These are phyloP conservation scores for Heliamphora pulchella DNA, from an alignment of 179 eudicot species.

Conservation along the genomic window DNA sequence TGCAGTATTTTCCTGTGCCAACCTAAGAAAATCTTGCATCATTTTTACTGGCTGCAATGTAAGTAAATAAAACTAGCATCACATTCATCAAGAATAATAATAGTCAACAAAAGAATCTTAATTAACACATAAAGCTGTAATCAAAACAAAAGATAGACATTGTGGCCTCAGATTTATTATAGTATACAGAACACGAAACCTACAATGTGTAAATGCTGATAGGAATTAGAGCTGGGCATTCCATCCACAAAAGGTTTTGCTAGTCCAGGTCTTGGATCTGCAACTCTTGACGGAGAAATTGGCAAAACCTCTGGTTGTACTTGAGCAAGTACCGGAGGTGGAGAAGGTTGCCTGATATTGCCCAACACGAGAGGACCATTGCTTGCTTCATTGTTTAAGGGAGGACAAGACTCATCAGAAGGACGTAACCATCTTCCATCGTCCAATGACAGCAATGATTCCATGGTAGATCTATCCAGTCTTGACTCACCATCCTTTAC, in stretches of 20 bases:
- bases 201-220: slow-evolving; percentile 88
- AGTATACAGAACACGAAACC: slow-evolving; percentile 20
- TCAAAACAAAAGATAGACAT: slow-evolving; percentile 5
- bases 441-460: slow-evolving; percentile 73
- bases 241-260: slow-evolving; percentile 58
- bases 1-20: slow-evolving; percentile 75
- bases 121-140: background rate
- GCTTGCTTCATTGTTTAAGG: slow-evolving; percentile 23
- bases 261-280: slow-evolving; percentile 95
- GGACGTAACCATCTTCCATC: slow-evolving; percentile 76
- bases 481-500: slow-evolving; percentile 35
- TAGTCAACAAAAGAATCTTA: background rate
- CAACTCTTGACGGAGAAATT: slow-evolving; percentile 83
- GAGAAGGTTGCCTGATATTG: slow-evolving; percentile 82
- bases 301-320: slow-evolving; percentile 52
- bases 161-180: background rate
- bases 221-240: slow-evolving; percentile 43
- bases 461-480: slow-evolving; percentile 53
- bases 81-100: slow-evolving; percentile 10
- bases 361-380: slow-evolving; percentile 26
- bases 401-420: slow-evolving; percentile 34
- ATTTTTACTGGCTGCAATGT: slow-evolving; percentile 78
- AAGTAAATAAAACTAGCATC: slow-evolving; percentile 13
- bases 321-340: slow-evolving; percentile 94
- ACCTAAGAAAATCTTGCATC: slow-evolving; percentile 82